Percentiles rank a stretch among this genome's conserved stretches.
These are phyloP conservation scores for Coemansia sp. DNA, from an alignment of 192 early-diverging fungal genomes.

Conservation along the genomic window DNA sequence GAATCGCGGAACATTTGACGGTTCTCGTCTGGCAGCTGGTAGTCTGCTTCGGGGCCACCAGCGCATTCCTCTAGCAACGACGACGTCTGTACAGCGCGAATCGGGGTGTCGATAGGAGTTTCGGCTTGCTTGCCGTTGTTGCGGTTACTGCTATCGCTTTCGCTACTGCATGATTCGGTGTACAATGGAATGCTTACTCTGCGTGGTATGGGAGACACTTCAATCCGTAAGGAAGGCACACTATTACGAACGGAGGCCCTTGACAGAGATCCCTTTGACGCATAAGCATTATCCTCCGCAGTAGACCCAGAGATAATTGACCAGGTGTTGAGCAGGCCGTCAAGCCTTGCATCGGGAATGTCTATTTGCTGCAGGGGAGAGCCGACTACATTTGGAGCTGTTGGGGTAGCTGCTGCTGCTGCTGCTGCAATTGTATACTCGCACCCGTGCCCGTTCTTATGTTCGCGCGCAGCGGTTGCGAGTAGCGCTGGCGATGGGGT, in stretches of 20 bases:
- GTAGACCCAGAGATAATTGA: slow-evolving; percentile 11
- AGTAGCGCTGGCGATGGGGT: slow-evolving; percentile 2
- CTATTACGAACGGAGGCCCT: neutral
- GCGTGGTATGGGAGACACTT: neutral
- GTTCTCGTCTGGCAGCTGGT: neutral
- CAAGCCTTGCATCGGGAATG: slow-evolving; percentile 39
- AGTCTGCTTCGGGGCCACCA: neutral
- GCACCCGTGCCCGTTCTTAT: neutral
- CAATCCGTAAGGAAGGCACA: neutral
- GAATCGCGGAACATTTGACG: neutral
- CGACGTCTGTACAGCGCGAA: neutral
- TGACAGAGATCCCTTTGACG: neutral
- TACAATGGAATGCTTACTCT: slow-evolving; percentile 1
- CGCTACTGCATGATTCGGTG: neutral
- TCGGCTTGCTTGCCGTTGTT: neutral
- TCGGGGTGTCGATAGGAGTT: neutral
- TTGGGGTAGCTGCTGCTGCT: neutral
- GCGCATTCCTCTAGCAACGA: neutral
- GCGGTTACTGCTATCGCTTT: neutral
- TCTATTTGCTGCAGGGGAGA: slow-evolving; percentile 27
- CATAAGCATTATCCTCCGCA: neutral
- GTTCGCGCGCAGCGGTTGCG: slow-evolving; percentile 3
- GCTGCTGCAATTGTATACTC: neutral
- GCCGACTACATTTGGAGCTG: neutral
- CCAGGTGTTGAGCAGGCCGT: slow-evolving; percentile 46